phyloP scores from a whole-genome alignment of 2,329 filamentous ascomycete genomes.

The Colletotrichum somersetense region DNA sequence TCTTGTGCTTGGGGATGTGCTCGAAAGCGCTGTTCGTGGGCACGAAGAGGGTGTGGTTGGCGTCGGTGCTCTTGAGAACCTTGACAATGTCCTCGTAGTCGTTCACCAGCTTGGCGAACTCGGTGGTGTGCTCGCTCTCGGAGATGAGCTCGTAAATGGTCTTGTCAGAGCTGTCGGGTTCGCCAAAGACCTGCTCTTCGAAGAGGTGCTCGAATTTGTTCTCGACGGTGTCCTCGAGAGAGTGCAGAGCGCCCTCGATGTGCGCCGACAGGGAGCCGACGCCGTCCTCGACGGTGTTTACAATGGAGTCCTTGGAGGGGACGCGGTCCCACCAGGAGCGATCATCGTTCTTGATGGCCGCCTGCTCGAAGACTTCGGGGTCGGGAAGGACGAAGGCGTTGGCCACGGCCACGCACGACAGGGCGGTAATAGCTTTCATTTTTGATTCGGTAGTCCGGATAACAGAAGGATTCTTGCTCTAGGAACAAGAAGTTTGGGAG shows the following conservation, averaged over 20 bases:
- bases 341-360: constrained; percentile 51
- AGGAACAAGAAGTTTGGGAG: constrained; percentile 11
- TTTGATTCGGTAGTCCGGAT: background rate
- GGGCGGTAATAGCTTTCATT: constrained; percentile 62
- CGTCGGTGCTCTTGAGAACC: constrained; percentile 78
- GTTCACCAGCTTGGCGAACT: constrained; percentile 80
- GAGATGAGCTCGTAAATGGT: constrained; percentile 86
- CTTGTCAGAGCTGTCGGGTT: constrained; percentile 65
- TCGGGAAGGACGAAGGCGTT: constrained; percentile 67
- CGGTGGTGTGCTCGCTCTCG: constrained; percentile 80
- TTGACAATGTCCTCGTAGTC: constrained; percentile 79
- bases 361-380: constrained; percentile 58
- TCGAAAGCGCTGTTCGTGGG: constrained; percentile 84
- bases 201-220: constrained; percentile 44
- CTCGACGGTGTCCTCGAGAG: constrained; percentile 49
- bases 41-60: constrained; percentile 85
- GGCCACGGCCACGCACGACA: constrained; percentile 62
- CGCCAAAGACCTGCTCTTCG: constrained; percentile 38
- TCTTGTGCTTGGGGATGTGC: constrained; percentile 64
- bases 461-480: constrained; percentile 2
- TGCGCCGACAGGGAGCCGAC: constrained; percentile 44
- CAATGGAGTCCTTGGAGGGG: constrained; percentile 52
- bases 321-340: constrained; percentile 49
- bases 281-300: constrained; percentile 50
- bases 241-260: constrained; percentile 49